Conservation (phyloP, 2,329 filamentous ascomycete genomes). For the Diplocarpon rosae region DNA sequence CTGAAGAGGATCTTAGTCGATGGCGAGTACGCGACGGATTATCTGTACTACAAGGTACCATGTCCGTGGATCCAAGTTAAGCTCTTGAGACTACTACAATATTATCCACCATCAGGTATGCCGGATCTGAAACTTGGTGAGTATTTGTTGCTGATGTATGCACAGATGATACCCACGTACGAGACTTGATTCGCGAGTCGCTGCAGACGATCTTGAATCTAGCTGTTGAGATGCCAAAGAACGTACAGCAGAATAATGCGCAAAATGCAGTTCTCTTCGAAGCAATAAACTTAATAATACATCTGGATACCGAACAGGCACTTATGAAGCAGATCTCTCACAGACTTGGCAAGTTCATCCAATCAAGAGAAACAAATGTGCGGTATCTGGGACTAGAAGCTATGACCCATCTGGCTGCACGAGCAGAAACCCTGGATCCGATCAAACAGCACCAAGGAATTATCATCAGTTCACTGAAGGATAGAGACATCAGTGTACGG, state of each 20-base stretch:
- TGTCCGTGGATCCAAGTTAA: constrained; percentile 99
- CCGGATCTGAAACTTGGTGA: no score
- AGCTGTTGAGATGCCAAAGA: constrained; percentile 90
- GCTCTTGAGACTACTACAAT: constrained; percentile 80
- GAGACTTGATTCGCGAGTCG: constrained; percentile 83
- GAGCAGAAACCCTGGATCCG: constrained; percentile 86
- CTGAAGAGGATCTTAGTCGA: constrained; percentile 87
- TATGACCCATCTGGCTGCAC: constrained; percentile 93
- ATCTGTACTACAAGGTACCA: constrained; percentile 98
- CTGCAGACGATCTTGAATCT: constrained; percentile 83
- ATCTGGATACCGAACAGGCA: constrained; percentile 86
- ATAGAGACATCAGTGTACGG: constrained; percentile 93
- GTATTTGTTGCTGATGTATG: neutral
- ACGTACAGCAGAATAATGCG: constrained; percentile 98
- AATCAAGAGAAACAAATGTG: constrained; percentile 93
- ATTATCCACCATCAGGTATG: constrained; percentile 85
- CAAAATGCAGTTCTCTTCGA: constrained; percentile 97
- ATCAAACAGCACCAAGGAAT: constrained; percentile 98
- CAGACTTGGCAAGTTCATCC: constrained; percentile 86
- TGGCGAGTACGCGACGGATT: constrained; percentile 78
- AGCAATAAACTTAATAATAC: constrained; percentile 96
- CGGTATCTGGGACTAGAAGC: constrained; percentile 91
- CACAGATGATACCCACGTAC: constrained; percentile 83
- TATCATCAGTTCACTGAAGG: constrained; percentile 86
- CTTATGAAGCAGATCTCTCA: constrained; percentile 94